Conservation (phyloP, 192 early-diverging fungal species). For the Mycoemilia scoparia region DNA sequence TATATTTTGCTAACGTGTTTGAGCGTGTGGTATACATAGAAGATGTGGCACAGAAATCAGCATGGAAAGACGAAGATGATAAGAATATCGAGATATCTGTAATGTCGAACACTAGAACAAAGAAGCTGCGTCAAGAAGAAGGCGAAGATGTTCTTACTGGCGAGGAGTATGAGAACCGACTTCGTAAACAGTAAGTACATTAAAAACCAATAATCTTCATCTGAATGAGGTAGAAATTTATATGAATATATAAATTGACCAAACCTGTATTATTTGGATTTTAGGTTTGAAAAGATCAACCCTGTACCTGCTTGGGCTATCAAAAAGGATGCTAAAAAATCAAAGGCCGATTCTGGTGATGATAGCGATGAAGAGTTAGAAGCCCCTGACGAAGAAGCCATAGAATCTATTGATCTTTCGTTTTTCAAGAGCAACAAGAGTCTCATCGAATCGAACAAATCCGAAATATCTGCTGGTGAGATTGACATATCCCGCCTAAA, state of each 20-base stretch:
- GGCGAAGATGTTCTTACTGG: constrained; percentile 57
- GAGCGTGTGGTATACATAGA: constrained; percentile 23
- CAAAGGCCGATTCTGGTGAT: constrained; percentile 25
- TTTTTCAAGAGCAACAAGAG: constrained; percentile 9
- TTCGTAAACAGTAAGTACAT: constrained; percentile 75
- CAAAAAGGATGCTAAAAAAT: constrained; percentile 5
- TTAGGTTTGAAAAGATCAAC: constrained; percentile 65
- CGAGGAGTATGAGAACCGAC: constrained; percentile 62
- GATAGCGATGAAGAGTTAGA: constrained; percentile 21
- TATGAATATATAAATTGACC: background rate
- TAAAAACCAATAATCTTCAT: constrained; percentile 11
- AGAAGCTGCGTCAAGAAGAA: constrained; percentile 61
- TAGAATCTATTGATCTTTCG: constrained; percentile 4
- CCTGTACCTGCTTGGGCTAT: constrained; percentile 73
- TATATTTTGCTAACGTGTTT: constrained; percentile 1
- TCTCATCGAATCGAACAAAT: constrained; percentile 4
- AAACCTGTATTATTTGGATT: constrained; percentile 5
- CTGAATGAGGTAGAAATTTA: background rate
- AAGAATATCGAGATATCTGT: constrained; percentile 54
- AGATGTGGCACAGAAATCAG: constrained; percentile 23
- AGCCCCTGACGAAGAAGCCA: constrained; percentile 27
- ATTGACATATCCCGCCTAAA: constrained; percentile 13
- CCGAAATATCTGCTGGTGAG: constrained; percentile 4
- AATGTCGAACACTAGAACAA: constrained; percentile 34
- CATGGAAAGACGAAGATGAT: constrained; percentile 72